Base-by-base conservation (phyloP, 2,329 filamentous ascomycete species). In the Ascochyta fabae region DNA sequence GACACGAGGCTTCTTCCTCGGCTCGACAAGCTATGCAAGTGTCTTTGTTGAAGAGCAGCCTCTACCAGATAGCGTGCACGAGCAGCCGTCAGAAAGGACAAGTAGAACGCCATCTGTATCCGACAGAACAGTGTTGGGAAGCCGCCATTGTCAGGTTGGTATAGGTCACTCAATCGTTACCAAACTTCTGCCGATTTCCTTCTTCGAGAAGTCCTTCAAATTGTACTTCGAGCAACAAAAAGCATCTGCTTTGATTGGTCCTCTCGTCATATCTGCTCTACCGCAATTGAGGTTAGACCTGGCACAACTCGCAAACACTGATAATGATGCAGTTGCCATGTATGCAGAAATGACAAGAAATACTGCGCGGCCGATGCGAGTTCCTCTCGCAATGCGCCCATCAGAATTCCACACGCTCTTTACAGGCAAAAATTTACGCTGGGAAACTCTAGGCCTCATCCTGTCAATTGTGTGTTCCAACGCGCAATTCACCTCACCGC, bases 11-110 rank as follows among this genome's bases (percentile, higher is more conserved):
- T 75, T 73, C 49, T 74, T 70, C 47, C 58, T 74, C 15, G 72
- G 71, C 1, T 74, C 71, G 7, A 75, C 72, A 7, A 75, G 72
- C 52, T 75, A 75, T 60, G 71, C 72, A 5, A 67, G 67, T 34
- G 70, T 74, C 0, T 74, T 75, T 35, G 67, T 67, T 2, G 70
- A 71, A 48, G 65, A 74, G 27, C 59, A 59, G 7, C 65, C 70
- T 2, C 55, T 75, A 29, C 66, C 69, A 19, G 65, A 72, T 6
- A 66, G 68, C 16, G 52, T 71, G 15, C 66, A 72, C 49, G 67
- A 71, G 42, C 68, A 73, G 39, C 68, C 68, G 34, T 58, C 65
- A 15, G 64, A 72, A 34, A 57, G 60, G 10, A 58, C 66, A 35
- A 67, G 54, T 51, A 54, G 60, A 9, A 65, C 66, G 8, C 67